A percentile compares a stretch with the other conserved stretches of the same genome.
phyloP scores from a whole-genome alignment of 73 alveolate genomes.

The Tetrahymena thermophila region DNA sequence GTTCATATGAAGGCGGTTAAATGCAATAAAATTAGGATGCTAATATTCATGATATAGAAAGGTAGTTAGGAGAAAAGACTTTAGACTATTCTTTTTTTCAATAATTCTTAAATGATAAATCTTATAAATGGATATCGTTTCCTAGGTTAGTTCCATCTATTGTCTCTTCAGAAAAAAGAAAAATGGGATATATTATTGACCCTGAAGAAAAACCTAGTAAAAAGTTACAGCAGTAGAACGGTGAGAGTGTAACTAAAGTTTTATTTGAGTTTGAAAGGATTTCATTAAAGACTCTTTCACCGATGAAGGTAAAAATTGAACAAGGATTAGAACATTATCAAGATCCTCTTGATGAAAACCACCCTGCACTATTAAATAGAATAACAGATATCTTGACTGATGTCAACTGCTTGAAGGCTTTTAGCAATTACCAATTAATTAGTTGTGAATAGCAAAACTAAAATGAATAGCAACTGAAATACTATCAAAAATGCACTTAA shows the following conservation, averaged over 20 bases:
- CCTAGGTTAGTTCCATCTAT: background rate
- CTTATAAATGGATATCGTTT: background rate
- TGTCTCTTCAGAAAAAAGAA: background rate
- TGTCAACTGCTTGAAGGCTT: background rate
- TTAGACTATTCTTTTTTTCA: background rate
- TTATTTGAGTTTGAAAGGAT: background rate
- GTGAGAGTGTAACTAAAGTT: background rate
- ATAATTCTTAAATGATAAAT: background rate
- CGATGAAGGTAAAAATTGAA: background rate
- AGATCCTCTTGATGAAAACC: background rate
- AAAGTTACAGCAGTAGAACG: background rate
- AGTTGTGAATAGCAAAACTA: background rate
- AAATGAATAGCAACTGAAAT: background rate
- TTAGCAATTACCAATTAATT: background rate
- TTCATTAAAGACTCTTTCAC: background rate
- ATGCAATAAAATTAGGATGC: background rate
- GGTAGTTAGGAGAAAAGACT: background rate
- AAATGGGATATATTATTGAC: background rate
- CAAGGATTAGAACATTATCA: background rate
- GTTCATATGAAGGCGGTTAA: background rate
- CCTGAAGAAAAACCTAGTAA: background rate
- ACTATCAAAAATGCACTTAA: background rate
- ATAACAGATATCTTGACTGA: background rate
- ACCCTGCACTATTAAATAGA: background rate
- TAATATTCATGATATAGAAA: background rate